A percentile compares a stretch with the other conserved stretches of the same genome.
Evolutionary conservation across 75 land plant species (phyloP).

Genomic region (Chamaecyparis obtusa): DNA sequence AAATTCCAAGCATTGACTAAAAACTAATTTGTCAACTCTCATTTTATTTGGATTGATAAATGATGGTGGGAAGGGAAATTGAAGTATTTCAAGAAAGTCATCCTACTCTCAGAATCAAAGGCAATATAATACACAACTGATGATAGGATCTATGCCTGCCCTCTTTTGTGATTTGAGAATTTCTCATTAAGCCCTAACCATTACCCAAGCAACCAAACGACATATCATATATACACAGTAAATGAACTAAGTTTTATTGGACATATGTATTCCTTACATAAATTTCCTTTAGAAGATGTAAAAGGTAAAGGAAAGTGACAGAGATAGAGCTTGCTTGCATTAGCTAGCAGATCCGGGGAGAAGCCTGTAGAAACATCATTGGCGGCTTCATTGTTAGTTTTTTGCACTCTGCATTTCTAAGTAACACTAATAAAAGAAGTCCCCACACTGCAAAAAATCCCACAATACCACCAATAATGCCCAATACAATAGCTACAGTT

Average conservation of each 20-base stretch:
- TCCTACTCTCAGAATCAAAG: neutral
- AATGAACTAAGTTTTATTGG: neutral
- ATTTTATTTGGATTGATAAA: neutral
- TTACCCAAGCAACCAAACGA: neutral
- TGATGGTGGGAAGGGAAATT: neutral
- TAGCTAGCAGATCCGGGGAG: slow-evolving; percentile 63
- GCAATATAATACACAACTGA: neutral
- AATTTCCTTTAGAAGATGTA: neutral
- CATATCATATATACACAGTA: neutral
- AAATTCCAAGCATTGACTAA: neutral
- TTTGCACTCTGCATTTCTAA: slow-evolving; percentile 19
- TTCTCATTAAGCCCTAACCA: neutral
- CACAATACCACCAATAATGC: slow-evolving; percentile 28
- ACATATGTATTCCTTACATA: neutral
- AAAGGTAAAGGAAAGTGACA: slow-evolving; percentile 5
- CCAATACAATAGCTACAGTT: slow-evolving; percentile 37
- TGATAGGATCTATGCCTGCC: neutral
- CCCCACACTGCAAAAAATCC: slow-evolving; percentile 16
- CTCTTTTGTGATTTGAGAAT: neutral
- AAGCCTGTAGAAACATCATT: slow-evolving; percentile 41
- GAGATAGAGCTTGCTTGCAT: slow-evolving; percentile 68
- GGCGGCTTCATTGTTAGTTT: slow-evolving; percentile 17
- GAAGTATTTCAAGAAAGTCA: neutral
- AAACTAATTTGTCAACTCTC: neutral
- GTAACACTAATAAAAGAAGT: slow-evolving; percentile 25